A percentile compares a stretch with the other conserved stretches of the same genome.
These are phyloP conservation scores for Candida mesenterica DNA, from an alignment of 1,139 yeast species.

Conservation along the genomic window DNA sequence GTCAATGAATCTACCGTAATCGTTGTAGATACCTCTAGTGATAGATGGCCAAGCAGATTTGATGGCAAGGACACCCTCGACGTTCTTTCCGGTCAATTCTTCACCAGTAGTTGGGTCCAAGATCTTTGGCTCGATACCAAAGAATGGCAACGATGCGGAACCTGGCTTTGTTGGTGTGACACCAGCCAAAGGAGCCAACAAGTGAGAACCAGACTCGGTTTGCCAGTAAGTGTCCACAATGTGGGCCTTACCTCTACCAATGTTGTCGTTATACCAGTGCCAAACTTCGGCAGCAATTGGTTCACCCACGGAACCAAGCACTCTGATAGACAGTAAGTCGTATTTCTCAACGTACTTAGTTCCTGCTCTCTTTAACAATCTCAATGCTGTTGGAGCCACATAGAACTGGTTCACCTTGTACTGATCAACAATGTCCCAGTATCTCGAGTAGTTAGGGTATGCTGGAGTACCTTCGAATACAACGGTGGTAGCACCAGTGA, in stretches of 20 bases:
- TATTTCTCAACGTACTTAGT: conserved; percentile 60
- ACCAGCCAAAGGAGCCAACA: conserved; percentile 70
- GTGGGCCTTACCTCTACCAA: conserved; percentile 74
- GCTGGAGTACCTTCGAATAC: conserved; percentile 89
- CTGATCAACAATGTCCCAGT: conserved; percentile 79
- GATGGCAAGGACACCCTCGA: conserved; percentile 73
- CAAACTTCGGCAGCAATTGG: conserved; percentile 92
- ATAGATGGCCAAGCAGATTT: conserved; percentile 78
- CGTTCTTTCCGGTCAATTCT: conserved; percentile 59
- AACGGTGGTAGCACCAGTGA: conserved; percentile 76
- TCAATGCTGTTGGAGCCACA: conserved; percentile 87
- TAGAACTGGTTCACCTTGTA: conserved; percentile 80
- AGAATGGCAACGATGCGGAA: conserved; percentile 74
- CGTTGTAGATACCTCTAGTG: conserved; percentile 73
- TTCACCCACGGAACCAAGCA: conserved; percentile 86
- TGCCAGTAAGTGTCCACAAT: conserved; percentile 84
- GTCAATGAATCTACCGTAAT: conserved; percentile 64
- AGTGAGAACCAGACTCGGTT: conserved; percentile 77
- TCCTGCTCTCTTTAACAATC: conserved; percentile 83
- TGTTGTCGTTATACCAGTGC: conserved; percentile 85
- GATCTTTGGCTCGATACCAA: conserved; percentile 67
- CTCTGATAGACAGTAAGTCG: conserved; percentile 66
- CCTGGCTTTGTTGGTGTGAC: conserved; percentile 78
- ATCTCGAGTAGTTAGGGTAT: conserved; percentile 74
- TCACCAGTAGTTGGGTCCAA: conserved; percentile 72